Evolutionary conservation across 371 early-diverging fungal genomes (phyloP), one percentile per base, ranked within the genome.

Genomic region (Funneliformis caledonium): DNA sequence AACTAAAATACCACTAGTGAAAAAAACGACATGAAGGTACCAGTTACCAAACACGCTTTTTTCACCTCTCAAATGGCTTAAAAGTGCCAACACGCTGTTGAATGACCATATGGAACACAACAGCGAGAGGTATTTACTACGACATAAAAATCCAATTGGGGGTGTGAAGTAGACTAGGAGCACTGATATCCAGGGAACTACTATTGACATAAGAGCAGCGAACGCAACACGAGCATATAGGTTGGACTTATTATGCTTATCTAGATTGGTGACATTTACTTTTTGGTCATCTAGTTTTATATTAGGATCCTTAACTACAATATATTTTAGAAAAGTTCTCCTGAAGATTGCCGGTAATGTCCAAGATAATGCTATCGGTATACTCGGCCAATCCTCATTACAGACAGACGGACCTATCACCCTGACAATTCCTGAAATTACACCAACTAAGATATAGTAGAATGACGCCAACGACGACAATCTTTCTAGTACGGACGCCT

Each of bases 21-120:
- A 64, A 43, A 76, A 64, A 62, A 62, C 64, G 16, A 37, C n/a
- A 9, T 42, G 16, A 43, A 76, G 16, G 6, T 22, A 31, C 1
- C 14, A 1, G 16, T 43, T 2, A 1, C 45, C 43, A 22, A n/a
- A 19, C 7, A 69, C 70, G 19, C 19, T 4, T 45, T 69, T 69
- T 37, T 69, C 45, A 6, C 70, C 47, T 22, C 7, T 43, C 14
- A 69, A 42, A n/a, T 69, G 70, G 16, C 11, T n/a, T 9, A 45
- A 14, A n/a, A n/a, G 59, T 0, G 75, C 75, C 0, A 76, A 0
- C 3, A 16, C 45, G 45, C 47, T 62, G 14, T 76, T 76, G 2
- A 76, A 12, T 5, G 77, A 42, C 77, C 77, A 76, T 10, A 76
- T 64, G 1, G 48, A 26, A 43, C 77, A 76, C 6, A 76, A 43